Percentiles rank a stretch among this genome's conserved stretches.
phyloP scores from a whole-genome alignment of 2,329 filamentous ascomycete genomes.

The Verticillium klebahnii region DNA sequence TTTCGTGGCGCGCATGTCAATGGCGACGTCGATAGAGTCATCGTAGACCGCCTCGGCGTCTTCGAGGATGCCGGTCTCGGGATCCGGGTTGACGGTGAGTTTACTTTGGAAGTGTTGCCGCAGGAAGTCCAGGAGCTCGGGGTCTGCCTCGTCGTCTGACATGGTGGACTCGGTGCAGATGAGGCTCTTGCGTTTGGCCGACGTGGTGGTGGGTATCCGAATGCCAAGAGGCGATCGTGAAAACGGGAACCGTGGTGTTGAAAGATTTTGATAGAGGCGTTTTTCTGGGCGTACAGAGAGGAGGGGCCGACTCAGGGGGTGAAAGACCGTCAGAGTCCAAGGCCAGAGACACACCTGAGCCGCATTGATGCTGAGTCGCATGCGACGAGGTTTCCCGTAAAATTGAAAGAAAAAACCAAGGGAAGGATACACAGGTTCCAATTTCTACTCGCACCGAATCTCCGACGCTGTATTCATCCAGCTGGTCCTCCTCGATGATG shows the following conservation, averaged over 20 bases:
- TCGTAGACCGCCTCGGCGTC: conserved; percentile 84
- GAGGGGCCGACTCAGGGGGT: not conserved
- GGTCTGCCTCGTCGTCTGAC: conserved; percentile 90
- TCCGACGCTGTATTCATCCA: not conserved
- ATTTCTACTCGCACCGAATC: not conserved
- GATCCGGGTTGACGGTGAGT: conserved; percentile 47
- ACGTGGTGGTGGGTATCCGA: not conserved
- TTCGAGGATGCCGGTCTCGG: conserved; percentile 78
- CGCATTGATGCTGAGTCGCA: not conserved
- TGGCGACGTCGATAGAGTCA: conserved; percentile 86
- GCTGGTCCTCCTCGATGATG: not conserved
- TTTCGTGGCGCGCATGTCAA: conserved; percentile 80
- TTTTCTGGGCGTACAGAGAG: not conserved
- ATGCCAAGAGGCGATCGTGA: not conserved
- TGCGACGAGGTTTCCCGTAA: not conserved
- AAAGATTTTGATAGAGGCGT: not conserved
- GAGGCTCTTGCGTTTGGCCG: not conserved
- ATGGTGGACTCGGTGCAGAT: conserved; percentile 38
- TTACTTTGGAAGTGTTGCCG: conserved; percentile 70
- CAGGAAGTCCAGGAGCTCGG: conserved; percentile 79
- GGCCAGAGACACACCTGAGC: not conserved
- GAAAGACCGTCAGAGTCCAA: not conserved
- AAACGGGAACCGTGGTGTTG: not conserved
- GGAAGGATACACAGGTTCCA: not conserved
- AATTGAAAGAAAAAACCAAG: not conserved